Conservation (phyloP, 163 green algal species). For the Chlamydomonas reinhardtii region DNA sequence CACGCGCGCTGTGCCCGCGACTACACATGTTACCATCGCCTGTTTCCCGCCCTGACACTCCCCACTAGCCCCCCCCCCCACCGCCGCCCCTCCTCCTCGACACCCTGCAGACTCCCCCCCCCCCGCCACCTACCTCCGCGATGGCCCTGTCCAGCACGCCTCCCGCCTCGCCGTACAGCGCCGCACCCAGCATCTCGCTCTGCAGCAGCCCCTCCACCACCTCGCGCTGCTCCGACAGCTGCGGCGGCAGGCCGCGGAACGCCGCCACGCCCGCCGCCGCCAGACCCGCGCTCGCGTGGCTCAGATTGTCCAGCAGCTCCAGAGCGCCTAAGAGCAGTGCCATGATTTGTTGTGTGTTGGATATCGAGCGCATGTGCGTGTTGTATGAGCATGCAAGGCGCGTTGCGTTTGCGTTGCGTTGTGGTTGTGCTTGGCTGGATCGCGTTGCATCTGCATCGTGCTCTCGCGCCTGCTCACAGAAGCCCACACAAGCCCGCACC, state of each 20-base stretch:
- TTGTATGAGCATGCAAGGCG: no score
- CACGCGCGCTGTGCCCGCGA: no score
- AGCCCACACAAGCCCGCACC: background rate
- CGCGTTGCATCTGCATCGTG: no score
- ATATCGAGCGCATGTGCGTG: no score
- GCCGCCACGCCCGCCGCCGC: constrained; percentile 55
- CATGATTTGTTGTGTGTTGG: background rate
- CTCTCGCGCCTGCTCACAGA: no score
- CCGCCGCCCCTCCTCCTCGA: background rate
- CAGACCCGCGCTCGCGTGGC: constrained; percentile 44
- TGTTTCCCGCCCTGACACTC: no score
- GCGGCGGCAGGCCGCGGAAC: constrained; percentile 58
- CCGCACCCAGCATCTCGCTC: constrained; percentile 70
- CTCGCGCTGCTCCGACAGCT: constrained; percentile 14
- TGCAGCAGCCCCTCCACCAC: constrained; percentile 72
- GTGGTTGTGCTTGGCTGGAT: no score
- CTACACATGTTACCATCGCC: no score
- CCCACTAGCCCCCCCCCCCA: no score
- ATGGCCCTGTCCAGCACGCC: constrained; percentile 25
- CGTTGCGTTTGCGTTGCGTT: no score
- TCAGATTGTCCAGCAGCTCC: constrained; percentile 80
- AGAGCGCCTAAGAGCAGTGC: constrained; percentile 57
- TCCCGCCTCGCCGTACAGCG: constrained; percentile 26
- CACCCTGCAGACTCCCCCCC: no score
- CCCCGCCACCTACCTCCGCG: constrained; percentile 5